These are phyloP conservation scores for Aureobasidium sp. DNA, from an alignment of 2,329 filamentous ascomycete genomes.

Conservation along the genomic window DNA sequence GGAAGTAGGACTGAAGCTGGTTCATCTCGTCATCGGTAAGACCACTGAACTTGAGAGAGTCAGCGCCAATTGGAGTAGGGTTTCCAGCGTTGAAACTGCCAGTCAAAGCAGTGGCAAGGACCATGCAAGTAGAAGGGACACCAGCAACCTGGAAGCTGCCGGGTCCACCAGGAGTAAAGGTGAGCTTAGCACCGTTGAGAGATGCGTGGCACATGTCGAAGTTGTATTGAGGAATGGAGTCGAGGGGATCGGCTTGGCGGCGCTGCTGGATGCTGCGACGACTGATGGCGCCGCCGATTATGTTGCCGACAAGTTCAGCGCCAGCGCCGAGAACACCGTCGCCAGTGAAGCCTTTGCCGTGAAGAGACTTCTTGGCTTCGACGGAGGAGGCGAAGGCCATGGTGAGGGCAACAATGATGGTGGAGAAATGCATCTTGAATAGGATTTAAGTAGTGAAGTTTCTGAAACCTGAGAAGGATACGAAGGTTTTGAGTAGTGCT, in stretches of 20 bases:
- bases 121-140: slow-evolving; percentile 17
- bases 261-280: slow-evolving; percentile 1
- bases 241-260: background rate
- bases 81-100: slow-evolving; percentile 17
- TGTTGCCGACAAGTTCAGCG: background rate
- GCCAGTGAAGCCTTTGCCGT: slow-evolving; percentile 9
- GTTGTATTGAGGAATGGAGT: background rate
- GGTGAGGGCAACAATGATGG: background rate
- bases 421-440: slow-evolving; percentile 2
- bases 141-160: slow-evolving; percentile 14
- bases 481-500: background rate
- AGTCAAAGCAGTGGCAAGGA: slow-evolving; percentile 14
- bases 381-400: background rate
- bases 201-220: slow-evolving; percentile 9
- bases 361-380: slow-evolving; percentile 1
- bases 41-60: slow-evolving; percentile 16
- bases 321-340: background rate
- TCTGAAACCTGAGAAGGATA: background rate
- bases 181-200: background rate
- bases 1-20: slow-evolving; percentile 14
- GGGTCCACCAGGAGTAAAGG: background rate
- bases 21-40: slow-evolving; percentile 8
- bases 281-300: background rate
- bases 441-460: background rate
- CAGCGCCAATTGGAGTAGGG: slow-evolving; percentile 14